Conservation (phyloP, 1,139 yeast species). For the Pichia sp. region DNA sequence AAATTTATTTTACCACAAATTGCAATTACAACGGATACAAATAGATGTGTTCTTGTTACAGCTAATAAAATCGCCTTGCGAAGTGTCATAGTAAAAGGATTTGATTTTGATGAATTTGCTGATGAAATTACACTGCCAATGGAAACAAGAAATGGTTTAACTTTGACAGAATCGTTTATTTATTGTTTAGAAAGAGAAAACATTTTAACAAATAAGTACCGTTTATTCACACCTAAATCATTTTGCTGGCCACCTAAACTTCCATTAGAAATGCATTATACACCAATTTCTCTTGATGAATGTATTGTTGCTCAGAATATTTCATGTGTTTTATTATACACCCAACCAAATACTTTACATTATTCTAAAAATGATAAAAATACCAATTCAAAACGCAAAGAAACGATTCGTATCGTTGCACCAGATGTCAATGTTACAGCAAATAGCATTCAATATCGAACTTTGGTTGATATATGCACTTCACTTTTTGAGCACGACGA, state of each 20-base stretch:
- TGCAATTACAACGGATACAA: slow-evolving; percentile 61
- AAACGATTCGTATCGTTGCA: slow-evolving; percentile 34
- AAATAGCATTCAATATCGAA: slow-evolving; percentile 66
- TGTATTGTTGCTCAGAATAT: slow-evolving; percentile 59
- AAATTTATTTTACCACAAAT: slow-evolving; percentile 82
- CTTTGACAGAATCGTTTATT: slow-evolving; percentile 62
- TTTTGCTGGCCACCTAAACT: slow-evolving; percentile 77
- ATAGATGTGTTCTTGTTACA: slow-evolving; percentile 61
- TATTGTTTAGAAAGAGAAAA: slow-evolving; percentile 55
- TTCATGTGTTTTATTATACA: slow-evolving; percentile 55
- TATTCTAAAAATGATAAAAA: slow-evolving; percentile 25
- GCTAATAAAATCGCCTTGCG: slow-evolving; percentile 69
- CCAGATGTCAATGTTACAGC: slow-evolving; percentile 67
- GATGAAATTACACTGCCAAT: slow-evolving; percentile 48
- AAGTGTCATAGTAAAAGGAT: slow-evolving; percentile 40
- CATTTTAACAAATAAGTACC: slow-evolving; percentile 36
- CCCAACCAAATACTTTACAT: slow-evolving; percentile 61
- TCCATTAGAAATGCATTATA: slow-evolving; percentile 69
- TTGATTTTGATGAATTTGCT: slow-evolving; percentile 33
- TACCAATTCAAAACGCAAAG: slow-evolving; percentile 16
- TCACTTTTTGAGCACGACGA: slow-evolving; percentile 63
- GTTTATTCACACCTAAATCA: slow-evolving; percentile 34
- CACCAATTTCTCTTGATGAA: slow-evolving; percentile 47
- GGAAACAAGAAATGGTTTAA: slow-evolving; percentile 67
- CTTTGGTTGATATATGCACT: slow-evolving; percentile 55